Evolutionary conservation across 192 early-diverging fungal genomes (phyloP), one percentile per base, ranked within the genome.

Genomic region (Coemansia reversa): DNA sequence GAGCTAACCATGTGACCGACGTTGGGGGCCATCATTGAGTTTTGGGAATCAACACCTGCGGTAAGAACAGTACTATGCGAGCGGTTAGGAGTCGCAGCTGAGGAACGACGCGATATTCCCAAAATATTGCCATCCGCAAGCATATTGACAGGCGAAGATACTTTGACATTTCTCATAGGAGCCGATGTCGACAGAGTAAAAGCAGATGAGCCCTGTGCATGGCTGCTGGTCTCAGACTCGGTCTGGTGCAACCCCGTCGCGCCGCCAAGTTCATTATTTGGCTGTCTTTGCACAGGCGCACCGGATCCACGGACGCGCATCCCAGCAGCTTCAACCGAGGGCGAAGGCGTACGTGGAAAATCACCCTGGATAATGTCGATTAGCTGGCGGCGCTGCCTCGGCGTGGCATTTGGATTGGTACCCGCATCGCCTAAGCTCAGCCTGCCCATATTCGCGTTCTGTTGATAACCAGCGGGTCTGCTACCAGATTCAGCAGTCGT

Each of bases 321-420:
- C 0, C 60, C 60, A 1, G 55, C 35, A 9, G 68, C 58, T 33
- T 79, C 77, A 12, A 67, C 55, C 6, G 79, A 74, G 5, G 79
- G 79, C 24, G 79, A 81, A 14, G 79, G 79, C 18, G 79, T 76
- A 30, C 79, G 79, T 7, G 79, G 79, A 47, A 81, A 76, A 60
- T 76, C 79, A 29, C 62, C 66, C 61, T 75, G 77, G 52, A 80
- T 80, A 22, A 81, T 81, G 48, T 73, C 79, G 5, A 76, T 70
- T 7, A 81, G 61, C 55, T 75, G 79, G 51, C 79, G 73, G 16
- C 79, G 69, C 20, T 70, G 68, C 9, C 71, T 58, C 14, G 75
- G 49, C 0, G 64, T 55, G 22, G 55, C 48, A 18, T 51, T 56
- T 8, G 71, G 52, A 16, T 66, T 35, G 47, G 63, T 69, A 20